Evolutionary conservation across 2,329 filamentous ascomycete genomes (phyloP).

Genomic region (Beauveria caledonica): DNA sequence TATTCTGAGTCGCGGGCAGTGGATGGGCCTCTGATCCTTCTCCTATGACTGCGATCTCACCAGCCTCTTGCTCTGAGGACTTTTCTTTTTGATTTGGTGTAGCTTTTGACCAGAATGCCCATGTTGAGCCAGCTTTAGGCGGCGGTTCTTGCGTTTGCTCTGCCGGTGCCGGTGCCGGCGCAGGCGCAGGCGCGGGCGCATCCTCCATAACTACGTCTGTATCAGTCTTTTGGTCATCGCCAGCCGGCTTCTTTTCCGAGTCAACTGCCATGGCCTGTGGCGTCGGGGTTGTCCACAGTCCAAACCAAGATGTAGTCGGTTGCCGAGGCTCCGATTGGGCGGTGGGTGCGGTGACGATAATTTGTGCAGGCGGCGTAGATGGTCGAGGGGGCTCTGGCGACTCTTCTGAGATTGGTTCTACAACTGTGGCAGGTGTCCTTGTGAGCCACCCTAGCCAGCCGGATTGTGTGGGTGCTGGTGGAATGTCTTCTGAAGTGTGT

Average conservation of each 20-base stretch:
- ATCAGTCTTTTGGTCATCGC: slow-evolving; percentile 19
- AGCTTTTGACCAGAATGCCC: slow-evolving; percentile 74
- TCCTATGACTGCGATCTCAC: slow-evolving; percentile 48
- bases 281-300: slow-evolving; percentile 27
- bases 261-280: slow-evolving; percentile 12
- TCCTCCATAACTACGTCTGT: slow-evolving; percentile 38
- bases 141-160: slow-evolving; percentile 25
- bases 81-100: slow-evolving; percentile 29
- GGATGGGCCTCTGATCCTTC: slow-evolving; percentile 50
- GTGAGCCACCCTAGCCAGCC: slow-evolving; percentile 50
- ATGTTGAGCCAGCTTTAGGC: slow-evolving; percentile 56
- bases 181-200: slow-evolving; percentile 18
- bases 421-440: slow-evolving; percentile 20
- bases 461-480: slow-evolving; percentile 16
- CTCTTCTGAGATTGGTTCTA: slow-evolving; percentile 2
- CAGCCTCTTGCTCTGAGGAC: slow-evolving; percentile 31
- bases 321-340: slow-evolving; percentile 14
- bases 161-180: slow-evolving; percentile 12
- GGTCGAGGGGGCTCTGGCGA: slow-evolving; percentile 13
- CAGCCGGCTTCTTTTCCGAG: slow-evolving; percentile 13
- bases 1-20: slow-evolving; percentile 35
- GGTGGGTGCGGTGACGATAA: slow-evolving; percentile 4
- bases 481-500: neutral
- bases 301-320: slow-evolving; percentile 30
- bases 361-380: slow-evolving; percentile 18